Conservation (phyloP, 2,329 filamentous ascomycete genomes). For the Seiridium unicorne region DNA sequence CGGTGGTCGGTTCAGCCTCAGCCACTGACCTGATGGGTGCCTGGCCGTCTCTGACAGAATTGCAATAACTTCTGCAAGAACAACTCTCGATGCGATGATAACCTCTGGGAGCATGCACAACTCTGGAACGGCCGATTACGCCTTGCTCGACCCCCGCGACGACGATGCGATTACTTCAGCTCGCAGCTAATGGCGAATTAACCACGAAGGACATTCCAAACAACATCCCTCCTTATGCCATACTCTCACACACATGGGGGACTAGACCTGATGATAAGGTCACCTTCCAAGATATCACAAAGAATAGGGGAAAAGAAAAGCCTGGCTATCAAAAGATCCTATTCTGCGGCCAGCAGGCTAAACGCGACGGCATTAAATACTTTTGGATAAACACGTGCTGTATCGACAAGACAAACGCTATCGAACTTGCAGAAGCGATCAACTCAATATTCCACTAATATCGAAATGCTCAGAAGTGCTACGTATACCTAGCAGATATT, state of each 20-base stretch:
- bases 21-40: not conserved
- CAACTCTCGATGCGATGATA: not conserved
- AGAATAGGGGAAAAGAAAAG: conserved; percentile 7
- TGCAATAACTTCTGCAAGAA: not conserved
- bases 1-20: not conserved
- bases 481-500: conserved; percentile 7
- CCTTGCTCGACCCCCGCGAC: not conserved
- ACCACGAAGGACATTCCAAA: not conserved
- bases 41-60: too few relatives aligned
- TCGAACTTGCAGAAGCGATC: conserved; percentile 5
- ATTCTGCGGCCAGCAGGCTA: conserved; percentile 11
- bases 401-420: conserved; percentile 4
- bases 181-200: not conserved
- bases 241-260: conserved; percentile 17
- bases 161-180: not conserved
- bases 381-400: conserved; percentile 6
- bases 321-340: conserved; percentile 9
- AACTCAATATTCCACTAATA: conserved; percentile 10
- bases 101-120: not conserved
- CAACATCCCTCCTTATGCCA: conserved; percentile 11
- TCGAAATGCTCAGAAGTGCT: conserved; percentile 9
- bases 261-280: conserved; percentile 4
- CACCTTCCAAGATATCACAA: conserved; percentile 8
- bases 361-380: not conserved
- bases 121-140: not conserved